Evolutionary conservation across 1,284 basidiomycete species (phyloP).

Genomic region (Tilletia caries): DNA sequence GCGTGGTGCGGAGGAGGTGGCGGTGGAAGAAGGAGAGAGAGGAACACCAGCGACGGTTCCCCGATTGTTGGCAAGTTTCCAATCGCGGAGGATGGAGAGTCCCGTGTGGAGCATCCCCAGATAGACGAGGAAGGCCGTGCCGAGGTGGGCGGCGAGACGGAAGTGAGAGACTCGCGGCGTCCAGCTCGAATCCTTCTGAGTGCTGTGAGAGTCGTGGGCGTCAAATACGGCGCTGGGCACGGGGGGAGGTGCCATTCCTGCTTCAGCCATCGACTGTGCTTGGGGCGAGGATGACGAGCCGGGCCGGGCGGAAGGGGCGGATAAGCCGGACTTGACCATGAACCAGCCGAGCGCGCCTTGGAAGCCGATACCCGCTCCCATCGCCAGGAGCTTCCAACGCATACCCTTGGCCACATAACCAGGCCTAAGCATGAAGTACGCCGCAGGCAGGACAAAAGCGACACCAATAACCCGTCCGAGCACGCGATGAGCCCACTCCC

Average conservation of each 20-base stretch:
- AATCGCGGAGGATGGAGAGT: slow-evolving; percentile 70
- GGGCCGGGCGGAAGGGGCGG: slow-evolving; percentile 18
- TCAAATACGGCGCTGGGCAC: not conserved
- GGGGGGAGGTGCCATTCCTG: not conserved
- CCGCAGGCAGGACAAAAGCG: slow-evolving; percentile 53
- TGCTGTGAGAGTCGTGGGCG: not conserved
- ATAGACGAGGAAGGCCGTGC: slow-evolving; percentile 84
- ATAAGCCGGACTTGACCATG: slow-evolving; percentile 96
- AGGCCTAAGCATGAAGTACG: slow-evolving; percentile 29
- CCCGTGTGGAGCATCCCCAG: slow-evolving; percentile 85
- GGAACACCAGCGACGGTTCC: slow-evolving; percentile 32
- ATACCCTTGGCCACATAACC: slow-evolving; percentile 52
- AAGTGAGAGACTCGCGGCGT: slow-evolving; percentile 87
- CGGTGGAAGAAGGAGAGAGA: not conserved
- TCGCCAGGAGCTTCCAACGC: slow-evolving; percentile 65
- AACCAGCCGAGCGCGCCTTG: slow-evolving; percentile 96
- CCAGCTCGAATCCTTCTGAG: slow-evolving; percentile 24
- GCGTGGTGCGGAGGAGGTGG: not conserved
- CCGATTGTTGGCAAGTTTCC: slow-evolving; percentile 64
- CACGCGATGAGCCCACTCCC: slow-evolving; percentile 97
- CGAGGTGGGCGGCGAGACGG: slow-evolving; percentile 87
- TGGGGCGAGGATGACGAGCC: not conserved
- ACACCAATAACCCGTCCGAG: slow-evolving; percentile 85
- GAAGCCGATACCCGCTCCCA: slow-evolving; percentile 77
- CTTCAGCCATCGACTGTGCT: not conserved